Base-by-base conservation (phyloP, 495 filamentous ascomycete genomes). In the Trypethelium eluteriae region DNA sequence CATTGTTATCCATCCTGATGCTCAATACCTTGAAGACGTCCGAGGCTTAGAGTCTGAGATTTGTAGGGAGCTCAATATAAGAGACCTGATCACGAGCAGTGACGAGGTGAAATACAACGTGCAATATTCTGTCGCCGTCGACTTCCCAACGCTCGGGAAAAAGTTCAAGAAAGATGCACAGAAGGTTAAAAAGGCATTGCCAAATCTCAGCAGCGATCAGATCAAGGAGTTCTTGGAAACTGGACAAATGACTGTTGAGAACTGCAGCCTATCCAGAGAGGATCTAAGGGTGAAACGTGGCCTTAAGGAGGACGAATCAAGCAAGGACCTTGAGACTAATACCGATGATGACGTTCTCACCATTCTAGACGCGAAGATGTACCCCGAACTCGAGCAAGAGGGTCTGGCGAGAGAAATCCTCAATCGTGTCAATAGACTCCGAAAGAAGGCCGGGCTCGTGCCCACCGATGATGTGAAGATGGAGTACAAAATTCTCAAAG, bases 111-210 rank as follows among this genome's bases (percentile, higher is more conserved):
- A 87, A 71, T 96, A 97, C 79, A 88, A 90, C 57, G 92, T 98
- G 25, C 89, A 93, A 71, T 96, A 96, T 79, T 89, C 87, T 66
- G 89, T 90, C 50, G 81, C 82, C 38, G 94, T 91, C 9, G 94
- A 98, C 77, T 97, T 93, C 90, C 89, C 93, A 2, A 90, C 88
- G 0, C 83, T 98, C 44, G 94, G 94, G 67, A 96, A 96, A 85
- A 98, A 97, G 79, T 82, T 98, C 64, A 95, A 91, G 83, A 97
- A 95, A 79, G 94, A 93, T 71, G 89, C 88, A 62, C 85, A 86
- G 69, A 91, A 86, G 76, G 92, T 98, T 64, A 93, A 92, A 80
- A 95, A 94, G 75, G 92, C 90, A 18, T 80, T 98, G 50, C 93
- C 93, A 25, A 80, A 77, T 57, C 79, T 98, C 59, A 89, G 84